A percentile compares a stretch with the other conserved stretches of the same genome.
Conservation (phyloP, 176 grass and related monocot species). For the Oryza rufipogon region DNA sequence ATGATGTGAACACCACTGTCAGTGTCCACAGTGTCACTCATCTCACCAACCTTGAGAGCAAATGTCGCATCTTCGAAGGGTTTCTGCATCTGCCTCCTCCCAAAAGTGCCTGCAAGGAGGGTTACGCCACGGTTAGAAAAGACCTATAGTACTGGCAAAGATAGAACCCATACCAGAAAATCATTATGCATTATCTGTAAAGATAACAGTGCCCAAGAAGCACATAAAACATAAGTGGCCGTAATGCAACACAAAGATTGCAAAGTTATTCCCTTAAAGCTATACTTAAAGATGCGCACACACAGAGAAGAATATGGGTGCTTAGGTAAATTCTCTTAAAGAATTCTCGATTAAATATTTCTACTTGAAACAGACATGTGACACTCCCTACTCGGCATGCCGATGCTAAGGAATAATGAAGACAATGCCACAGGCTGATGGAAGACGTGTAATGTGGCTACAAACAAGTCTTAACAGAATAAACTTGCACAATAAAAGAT, state of each 20-base stretch:
- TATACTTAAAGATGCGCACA: constrained; percentile 8
- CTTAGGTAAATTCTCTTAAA: background rate
- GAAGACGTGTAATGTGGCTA: background rate
- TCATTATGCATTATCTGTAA: background rate
- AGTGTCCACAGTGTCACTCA: constrained; percentile 83
- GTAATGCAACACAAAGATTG: background rate
- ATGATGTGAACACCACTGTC: constrained; percentile 94
- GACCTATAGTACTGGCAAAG: background rate
- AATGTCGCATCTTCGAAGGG: constrained; percentile 85
- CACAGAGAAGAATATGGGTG: background rate
- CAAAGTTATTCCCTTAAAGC: background rate
- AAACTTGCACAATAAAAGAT: background rate
- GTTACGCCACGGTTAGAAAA: constrained; percentile 9
- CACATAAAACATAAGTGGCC: background rate
- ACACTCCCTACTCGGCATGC: background rate
- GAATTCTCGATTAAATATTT: background rate
- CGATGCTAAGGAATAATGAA: background rate
- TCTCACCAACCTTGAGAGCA: constrained; percentile 68
- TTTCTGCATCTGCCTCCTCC: constrained; percentile 92
- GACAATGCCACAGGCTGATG: background rate
- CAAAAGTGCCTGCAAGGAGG: constrained; percentile 66
- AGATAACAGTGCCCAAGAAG: background rate
- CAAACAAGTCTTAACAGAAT: background rate
- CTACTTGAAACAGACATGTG: background rate
- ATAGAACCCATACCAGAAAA: background rate